Evolutionary conservation across 2,329 filamentous ascomycete genomes (phyloP), one percentile per base, ranked within the genome.

Genomic region (Hypomyces rosellus): DNA sequence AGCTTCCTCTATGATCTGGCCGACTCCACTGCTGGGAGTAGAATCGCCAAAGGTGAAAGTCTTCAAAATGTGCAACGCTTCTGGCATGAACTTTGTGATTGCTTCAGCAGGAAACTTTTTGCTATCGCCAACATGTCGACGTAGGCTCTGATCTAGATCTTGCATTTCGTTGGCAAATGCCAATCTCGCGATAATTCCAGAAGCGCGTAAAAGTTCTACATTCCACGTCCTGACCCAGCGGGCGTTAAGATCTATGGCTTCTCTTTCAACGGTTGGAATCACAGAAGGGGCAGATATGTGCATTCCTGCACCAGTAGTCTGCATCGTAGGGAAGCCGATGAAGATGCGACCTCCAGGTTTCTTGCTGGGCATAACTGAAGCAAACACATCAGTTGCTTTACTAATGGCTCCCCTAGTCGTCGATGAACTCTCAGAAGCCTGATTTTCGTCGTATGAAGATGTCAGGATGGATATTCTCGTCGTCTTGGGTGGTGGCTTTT

Each of bases 201-300:
- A 89, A 30, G 91, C 88, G 40, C 92, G 82, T 37, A 99, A 75
- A 76, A 99, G 88, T 65, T 97, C 93, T 18, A 89, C 77, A 61
- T 99, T 99, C 95, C 93, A 99, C 14, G 85, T 89, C 55, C 90
- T 85, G 14, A 99, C 92, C 76, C 90, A 96, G 50, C 91, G 83
- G 14, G 93, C 95, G 65, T 99, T 97, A 55, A 99, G 76, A 67
- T 99, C 93, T 51, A 99, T 96, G 48, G 89, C 93, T 65, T 99
- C 93, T 63, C 93, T 84, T 68, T 99, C 93, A 2, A 99, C 95
- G 0, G 93, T 99, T 0, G 93, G 93, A 51, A 99, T 99, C 13
- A 99, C 85, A 0, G 92, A 96, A 1, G 91, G 93, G 0, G 93
- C 93, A 12, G 92, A 97, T 30, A 99, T 87, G 66, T 99, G 93